phyloP scores from a whole-genome alignment of 2,329 filamentous ascomycete species.

The Mycosphaerella sp. region DNA sequence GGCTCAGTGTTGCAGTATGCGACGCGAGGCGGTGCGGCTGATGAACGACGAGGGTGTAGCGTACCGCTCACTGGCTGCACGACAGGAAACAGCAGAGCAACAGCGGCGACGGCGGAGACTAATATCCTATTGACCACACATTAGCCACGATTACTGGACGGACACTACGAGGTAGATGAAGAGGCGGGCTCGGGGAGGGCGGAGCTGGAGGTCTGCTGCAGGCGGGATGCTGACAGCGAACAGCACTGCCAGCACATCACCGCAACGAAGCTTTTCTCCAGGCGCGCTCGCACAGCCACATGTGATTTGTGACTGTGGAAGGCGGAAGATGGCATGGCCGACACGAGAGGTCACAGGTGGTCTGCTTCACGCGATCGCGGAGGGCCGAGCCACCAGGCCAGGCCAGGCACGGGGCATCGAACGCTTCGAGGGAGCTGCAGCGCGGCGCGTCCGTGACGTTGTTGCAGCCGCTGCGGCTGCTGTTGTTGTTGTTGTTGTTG shows the following conservation, averaged over 20 bases:
- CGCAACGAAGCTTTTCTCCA: conserved; percentile 19
- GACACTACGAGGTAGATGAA: background rate
- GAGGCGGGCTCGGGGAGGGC: conserved; percentile 14
- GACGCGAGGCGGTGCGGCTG: conserved; percentile 17
- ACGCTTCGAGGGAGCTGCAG: background rate
- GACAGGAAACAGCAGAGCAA: conserved; percentile 14
- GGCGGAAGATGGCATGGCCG: conserved; percentile 4
- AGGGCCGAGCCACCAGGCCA: background rate
- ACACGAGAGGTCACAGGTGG: background rate
- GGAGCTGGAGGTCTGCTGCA: conserved; percentile 19
- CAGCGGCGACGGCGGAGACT: conserved; percentile 21
- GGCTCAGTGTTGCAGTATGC: conserved; percentile 3
- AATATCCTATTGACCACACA: conserved; percentile 22
- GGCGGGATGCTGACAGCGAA: conserved; percentile 25
- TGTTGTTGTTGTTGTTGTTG: background rate
- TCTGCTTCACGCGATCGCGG: background rate
- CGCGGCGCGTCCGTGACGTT: background rate
- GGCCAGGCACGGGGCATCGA: background rate
- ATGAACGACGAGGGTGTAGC: conserved; percentile 15
- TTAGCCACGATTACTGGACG: conserved; percentile 25
- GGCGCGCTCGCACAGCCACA: conserved; percentile 20
- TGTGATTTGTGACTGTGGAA: conserved; percentile 18
- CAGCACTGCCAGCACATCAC: conserved; percentile 25
- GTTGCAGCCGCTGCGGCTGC: background rate
- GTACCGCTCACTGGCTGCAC: conserved; percentile 21